These are phyloP conservation scores for Magnolia kwangsiensis DNA, from an alignment of 164 flowering plant genomes.

Conservation along the genomic window DNA sequence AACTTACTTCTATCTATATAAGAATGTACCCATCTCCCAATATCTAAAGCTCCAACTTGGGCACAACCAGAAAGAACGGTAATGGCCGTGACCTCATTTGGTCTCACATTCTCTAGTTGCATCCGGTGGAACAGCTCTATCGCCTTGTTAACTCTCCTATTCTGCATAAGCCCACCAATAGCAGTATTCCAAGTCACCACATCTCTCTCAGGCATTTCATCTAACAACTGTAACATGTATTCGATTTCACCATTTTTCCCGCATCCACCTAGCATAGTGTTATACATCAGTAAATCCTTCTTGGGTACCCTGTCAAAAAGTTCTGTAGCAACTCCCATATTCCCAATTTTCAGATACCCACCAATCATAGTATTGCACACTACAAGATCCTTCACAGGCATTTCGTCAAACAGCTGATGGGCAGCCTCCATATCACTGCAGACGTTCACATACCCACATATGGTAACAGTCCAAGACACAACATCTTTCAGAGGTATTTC, in stretches of 20 bases:
- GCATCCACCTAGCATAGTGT: conserved; percentile 30
- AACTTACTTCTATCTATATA: conserved; percentile 16
- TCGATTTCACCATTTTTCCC: conserved; percentile 21
- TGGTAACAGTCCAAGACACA: conserved; percentile 23
- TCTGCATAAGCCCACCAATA: conserved; percentile 29
- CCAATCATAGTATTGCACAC: conserved; percentile 22
- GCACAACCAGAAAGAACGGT: conserved; percentile 25
- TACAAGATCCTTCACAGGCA: conserved; percentile 26
- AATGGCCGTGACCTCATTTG: conserved; percentile 17
- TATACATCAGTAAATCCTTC: conserved; percentile 28
- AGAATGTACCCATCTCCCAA: conserved; percentile 26
- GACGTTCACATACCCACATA: conserved; percentile 20
- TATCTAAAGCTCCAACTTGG: conserved; percentile 24
- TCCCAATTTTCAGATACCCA: conserved; percentile 18
- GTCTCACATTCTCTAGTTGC: conserved; percentile 19
- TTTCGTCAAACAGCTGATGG: conserved; percentile 19
- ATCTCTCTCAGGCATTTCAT: conserved; percentile 29
- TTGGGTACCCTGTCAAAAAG: conserved; percentile 25
- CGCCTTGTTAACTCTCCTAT: conserved; percentile 23
- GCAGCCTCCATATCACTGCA: conserved; percentile 25
- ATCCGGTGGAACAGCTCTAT: conserved; percentile 23
- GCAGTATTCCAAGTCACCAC: conserved; percentile 28
- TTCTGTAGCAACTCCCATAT: conserved; percentile 20
- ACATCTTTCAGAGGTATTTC: conserved; percentile 22
- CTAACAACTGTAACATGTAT: conserved; percentile 16